Base-by-base conservation (phyloP, 2,329 filamentous ascomycete species). In the Pseudogymnoascus sp. region DNA sequence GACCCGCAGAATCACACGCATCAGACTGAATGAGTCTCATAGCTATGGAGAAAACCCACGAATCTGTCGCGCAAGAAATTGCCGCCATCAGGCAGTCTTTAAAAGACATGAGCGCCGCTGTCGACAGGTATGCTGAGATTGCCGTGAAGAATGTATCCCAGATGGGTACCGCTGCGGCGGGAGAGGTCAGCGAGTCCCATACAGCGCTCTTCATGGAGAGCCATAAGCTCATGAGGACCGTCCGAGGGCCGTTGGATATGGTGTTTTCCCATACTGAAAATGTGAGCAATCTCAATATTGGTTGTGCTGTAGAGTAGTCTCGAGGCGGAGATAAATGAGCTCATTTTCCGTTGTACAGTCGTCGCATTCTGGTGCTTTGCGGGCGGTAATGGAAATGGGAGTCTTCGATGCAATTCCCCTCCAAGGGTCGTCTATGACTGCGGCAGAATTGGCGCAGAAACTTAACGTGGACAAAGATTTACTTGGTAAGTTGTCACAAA, bases 391-490 rank as follows among this genome's bases (percentile, higher is more conserved):
- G 21, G 60, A 64, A 41, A 57, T 62, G 58, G 65, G 62, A 8
- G 63, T 59, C 5, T 66, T 66, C 34, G 64, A 66, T 18, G 65
- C 63, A 35, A 66, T 66, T 61, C 64, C 65, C 26, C 62, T 60
- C 23, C 41, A 65, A 18, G 63, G 65, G 9, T 59, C 60, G 9
- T 61, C 59, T 33, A 64, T 63, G 35, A 61, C 64, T 19, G 62
- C 63, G 7, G 61, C 55, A 39, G 65, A 66, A n/a, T 60, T 67
- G n/a, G 60, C 61, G 12, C 19, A 23, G 13, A 39, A 62, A 13
- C 58, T 62, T 26, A 64, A 64, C 6, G 34, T 64, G 13, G 63
- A 65, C 13, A 60, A 59, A 15, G 60, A 45, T 30, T 61, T 63
- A 5, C 63, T 67, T 37, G 63, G 65, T 66, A 15, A 5, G 15